Base-by-base conservation (phyloP, 2,329 filamentous ascomycete genomes). In the Lojkania enalia region DNA sequence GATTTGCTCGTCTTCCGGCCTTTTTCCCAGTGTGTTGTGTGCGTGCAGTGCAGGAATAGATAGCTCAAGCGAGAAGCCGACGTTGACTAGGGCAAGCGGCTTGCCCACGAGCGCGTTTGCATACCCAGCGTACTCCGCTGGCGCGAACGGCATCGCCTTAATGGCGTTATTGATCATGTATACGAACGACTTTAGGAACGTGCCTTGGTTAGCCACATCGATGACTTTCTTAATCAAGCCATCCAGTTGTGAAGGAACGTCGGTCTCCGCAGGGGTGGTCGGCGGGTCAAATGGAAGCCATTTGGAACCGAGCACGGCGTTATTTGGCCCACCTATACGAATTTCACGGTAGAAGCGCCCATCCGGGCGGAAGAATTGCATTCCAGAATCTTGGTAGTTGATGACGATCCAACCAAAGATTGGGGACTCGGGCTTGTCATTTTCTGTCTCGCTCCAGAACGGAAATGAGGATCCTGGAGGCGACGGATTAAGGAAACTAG, bases 311-410 rank as follows among this genome's bases (percentile, higher is more conserved):
- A 27, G 32, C 0, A 54, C 38, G 0, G 58, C 47, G 0, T 61
- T 64, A 1, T 25, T n/a, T 0, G 60, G 65, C 0, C 67, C 69
- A 0, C 63, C 69, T n/a, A 73, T 18, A 4, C 71, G 65, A 1
- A 74, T 63, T 44, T 74, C 73, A 7, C 69, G 60, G 52, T 73
- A 75, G 57, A 75, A 77, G 0, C 58, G 68, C 11, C 73, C 73
- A 25, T 73, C 67, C 0, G 51, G 46, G 0, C 66, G 46, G 52
- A 75, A 76, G 3, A 77, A 15, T 53, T 76, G 74, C 2, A 76
- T 51, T 1, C 67, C 72, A 4, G 60, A 55, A 49, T 76, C 64
- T 21, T 61, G 63, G 37, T 70, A 75, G 55, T 77, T 76, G 35
- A 63, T 49, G 2, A 65, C 42, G 1, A 66, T 30, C 62, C 61